phyloP scores from a whole-genome alignment of 2,329 filamentous ascomycete species.

The Teratosphaeria gauchensis region DNA sequence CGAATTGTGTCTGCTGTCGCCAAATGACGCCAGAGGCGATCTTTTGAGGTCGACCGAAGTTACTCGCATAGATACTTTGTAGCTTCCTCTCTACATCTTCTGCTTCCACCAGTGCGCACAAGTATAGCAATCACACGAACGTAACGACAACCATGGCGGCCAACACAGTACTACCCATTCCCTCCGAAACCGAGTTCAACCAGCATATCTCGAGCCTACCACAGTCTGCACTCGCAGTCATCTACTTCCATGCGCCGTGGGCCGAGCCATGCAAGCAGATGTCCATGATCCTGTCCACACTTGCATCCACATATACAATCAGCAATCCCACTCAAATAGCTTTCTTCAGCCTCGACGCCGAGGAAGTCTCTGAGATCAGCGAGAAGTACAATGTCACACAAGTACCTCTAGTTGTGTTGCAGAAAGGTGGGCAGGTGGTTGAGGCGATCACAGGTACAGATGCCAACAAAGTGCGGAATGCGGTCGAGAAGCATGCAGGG shows the following conservation, averaged over 20 bases:
- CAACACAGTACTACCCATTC: slow-evolving; percentile 62
- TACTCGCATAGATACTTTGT: neutral
- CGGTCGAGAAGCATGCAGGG: slow-evolving; percentile 69
- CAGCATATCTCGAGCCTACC: slow-evolving; percentile 57
- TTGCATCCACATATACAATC: slow-evolving; percentile 75
- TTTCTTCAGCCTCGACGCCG: slow-evolving; percentile 88
- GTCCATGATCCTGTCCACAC: slow-evolving; percentile 72
- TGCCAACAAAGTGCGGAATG: slow-evolving; percentile 70
- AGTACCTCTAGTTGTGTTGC: slow-evolving; percentile 81
- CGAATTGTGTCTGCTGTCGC: neutral
- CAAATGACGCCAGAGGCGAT: neutral
- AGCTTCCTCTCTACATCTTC: neutral
- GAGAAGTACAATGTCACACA: slow-evolving; percentile 91
- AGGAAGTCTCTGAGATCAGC: slow-evolving; percentile 84
- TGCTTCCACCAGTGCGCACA: no score
- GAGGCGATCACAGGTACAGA: slow-evolving; percentile 87
- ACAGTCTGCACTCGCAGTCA: slow-evolving; percentile 62
- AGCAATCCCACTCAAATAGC: slow-evolving; percentile 55
- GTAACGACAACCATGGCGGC: neutral
- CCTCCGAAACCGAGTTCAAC: slow-evolving; percentile 63
- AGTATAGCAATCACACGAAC: no score
- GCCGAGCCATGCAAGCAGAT: slow-evolving; percentile 93
- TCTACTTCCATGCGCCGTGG: slow-evolving; percentile 96
- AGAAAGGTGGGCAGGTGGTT: slow-evolving; percentile 63
- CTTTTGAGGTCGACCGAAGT: neutral